Conservation (phyloP, 2,329 filamentous ascomycete species). For the Verticillium nubilum region DNA sequence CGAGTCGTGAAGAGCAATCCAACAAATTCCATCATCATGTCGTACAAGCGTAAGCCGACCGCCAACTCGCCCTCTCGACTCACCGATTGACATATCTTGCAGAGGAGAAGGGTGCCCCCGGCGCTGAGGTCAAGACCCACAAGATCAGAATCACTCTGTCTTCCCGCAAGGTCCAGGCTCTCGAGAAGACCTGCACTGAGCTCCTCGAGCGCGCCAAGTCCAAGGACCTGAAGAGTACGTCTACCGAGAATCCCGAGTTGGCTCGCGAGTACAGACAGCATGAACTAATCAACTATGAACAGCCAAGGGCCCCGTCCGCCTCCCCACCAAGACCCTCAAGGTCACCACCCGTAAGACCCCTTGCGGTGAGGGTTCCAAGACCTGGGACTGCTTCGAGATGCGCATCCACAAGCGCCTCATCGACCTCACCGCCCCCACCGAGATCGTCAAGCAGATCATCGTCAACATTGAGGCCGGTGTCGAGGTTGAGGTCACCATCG, state of each 20-base stretch:
- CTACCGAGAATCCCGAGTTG: neutral
- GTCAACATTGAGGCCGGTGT: conserved; percentile 94
- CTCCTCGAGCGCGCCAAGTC: conserved; percentile 97
- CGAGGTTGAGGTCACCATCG: conserved; percentile 90
- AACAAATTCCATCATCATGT: conserved; percentile 57
- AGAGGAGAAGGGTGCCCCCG: conserved; percentile 81
- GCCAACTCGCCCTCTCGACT: neutral
- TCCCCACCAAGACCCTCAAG: conserved; percentile 95
- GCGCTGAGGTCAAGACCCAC: conserved; percentile 83
- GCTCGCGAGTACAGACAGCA: neutral
- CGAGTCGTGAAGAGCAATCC: conserved; percentile 69
- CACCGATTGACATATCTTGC: conserved; percentile 15
- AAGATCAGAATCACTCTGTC: conserved; percentile 84
- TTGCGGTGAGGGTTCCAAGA: conserved; percentile 98
- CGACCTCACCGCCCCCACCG: conserved; percentile 94
- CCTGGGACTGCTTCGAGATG: conserved; percentile 99
- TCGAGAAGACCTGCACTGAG: conserved; percentile 98
- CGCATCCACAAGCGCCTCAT: conserved; percentile 98
- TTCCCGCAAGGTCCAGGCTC: conserved; percentile 86
- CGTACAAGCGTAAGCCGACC: conserved; percentile 61
- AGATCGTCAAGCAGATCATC: conserved; percentile 96
- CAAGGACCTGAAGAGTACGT: conserved; percentile 80
- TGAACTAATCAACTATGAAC: neutral
- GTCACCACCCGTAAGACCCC: conserved; percentile 98
- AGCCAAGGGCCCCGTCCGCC: conserved; percentile 76